Percentiles rank a stretch among this genome's conserved stretches.
These are phyloP conservation scores for Amanita pseudoporphyria DNA, from an alignment of 768 basidiomycete species.

Conservation along the genomic window DNA sequence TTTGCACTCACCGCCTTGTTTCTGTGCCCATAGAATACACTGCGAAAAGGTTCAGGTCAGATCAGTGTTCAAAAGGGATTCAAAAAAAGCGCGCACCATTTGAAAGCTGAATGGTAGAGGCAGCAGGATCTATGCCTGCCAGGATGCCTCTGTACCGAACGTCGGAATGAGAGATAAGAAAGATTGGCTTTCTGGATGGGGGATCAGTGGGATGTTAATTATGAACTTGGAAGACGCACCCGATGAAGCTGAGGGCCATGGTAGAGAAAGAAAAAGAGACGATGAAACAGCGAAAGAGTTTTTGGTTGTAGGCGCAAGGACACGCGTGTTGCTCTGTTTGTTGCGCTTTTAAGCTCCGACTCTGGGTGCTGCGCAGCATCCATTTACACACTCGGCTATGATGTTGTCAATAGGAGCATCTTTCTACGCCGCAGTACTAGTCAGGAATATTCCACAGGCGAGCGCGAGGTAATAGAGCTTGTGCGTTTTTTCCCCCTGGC, in stretches of 20 bases:
- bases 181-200: constrained; percentile 65
- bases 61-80: not conserved
- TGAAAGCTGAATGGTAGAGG: constrained; percentile 80
- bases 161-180: constrained; percentile 85
- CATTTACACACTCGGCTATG: no score
- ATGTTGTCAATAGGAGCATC: no score
- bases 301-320: not conserved
- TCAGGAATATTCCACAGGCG: no score
- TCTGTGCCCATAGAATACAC: constrained; percentile 90
- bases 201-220: not conserved
- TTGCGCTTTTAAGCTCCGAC: not conserved
- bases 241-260: constrained; percentile 73
- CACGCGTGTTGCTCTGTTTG: not conserved
- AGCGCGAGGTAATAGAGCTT: no score
- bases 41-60: constrained; percentile 12
- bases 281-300: not conserved
- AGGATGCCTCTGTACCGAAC: constrained; percentile 85
- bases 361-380: not conserved
- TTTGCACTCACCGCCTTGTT: constrained; percentile 57
- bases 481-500: no score
- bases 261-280: not conserved
- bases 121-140: constrained; percentile 76
- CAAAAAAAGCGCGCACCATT: constrained; percentile 47
- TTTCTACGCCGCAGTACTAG: no score
- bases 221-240: constrained; percentile 28